Evolutionary conservation across 768 basidiomycete genomes (phyloP), one percentile per base, ranked within the genome.

Genomic region (Mycena olivaceomarginata): DNA sequence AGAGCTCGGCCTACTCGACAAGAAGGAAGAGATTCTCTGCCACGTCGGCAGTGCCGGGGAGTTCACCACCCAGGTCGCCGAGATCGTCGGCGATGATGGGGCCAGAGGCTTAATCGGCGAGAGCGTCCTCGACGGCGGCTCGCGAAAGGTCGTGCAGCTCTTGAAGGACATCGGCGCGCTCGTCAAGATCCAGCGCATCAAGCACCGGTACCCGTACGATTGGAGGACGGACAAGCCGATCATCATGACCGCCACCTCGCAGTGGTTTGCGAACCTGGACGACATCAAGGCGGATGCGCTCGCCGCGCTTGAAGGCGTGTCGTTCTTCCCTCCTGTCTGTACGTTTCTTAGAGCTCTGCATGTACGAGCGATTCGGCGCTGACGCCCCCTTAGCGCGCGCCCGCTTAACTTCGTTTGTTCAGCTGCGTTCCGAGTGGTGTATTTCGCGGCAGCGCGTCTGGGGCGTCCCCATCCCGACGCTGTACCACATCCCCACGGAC

Each of bases 381-480:
- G 40, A 80, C 31, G 70, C 11, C 16, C 6, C 1, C 12, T 7
- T 41, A 98, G 98, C 97, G 3, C 93, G 94, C 11, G 95, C 94
- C 62, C 94, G 97, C n/a, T 92, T 99, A 12, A 94, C 96, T 78
- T 89, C 97, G 0, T 98, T 97, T 84, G 90, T 99, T 67, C 91
- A 88, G 2, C 94, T 94, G 0, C 96, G 98, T 13, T 97, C 97
- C 0, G 98, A 99, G 86, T 99, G 98, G 98, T 99, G 98, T 82
- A 99, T 99, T 72, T 99, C 98, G 53, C 94, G 98, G 8, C 98
- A 99, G 82, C 94, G 98, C 41, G 95, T 95, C 22, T 99, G 98
- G 98, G 98, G 98, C 22, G 96, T 98, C 1, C 98, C 98, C 6
- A 99, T 99, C 75, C 98, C 98, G 3, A 94, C 96, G 4, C 86